Conservation (phyloP, 2,329 filamentous ascomycete species). For the Ophiostoma sp. region DNA sequence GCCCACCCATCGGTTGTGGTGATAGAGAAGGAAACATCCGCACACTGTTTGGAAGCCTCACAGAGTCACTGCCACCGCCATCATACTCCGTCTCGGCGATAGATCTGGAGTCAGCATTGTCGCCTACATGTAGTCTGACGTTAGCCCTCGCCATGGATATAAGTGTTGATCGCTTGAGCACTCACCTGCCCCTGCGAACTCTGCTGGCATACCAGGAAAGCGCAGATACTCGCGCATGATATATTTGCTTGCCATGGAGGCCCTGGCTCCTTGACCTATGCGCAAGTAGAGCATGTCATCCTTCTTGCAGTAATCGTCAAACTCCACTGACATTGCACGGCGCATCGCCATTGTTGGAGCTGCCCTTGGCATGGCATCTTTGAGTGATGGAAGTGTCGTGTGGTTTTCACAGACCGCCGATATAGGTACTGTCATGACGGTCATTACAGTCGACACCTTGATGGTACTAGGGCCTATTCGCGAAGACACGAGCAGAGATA, state of each 20-base stretch:
- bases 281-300: conserved; percentile 17
- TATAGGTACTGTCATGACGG: not conserved
- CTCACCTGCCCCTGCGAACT: not conserved
- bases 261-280: conserved; percentile 13
- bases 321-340: not conserved
- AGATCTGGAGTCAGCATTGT: not conserved
- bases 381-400: conserved; percentile 8
- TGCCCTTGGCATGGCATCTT: not conserved
- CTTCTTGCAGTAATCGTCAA: not conserved
- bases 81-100: conserved; percentile 8
- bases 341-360: not conserved
- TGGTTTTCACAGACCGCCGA: not conserved
- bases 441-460: not conserved
- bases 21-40: conserved; percentile 1
- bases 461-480: not conserved
- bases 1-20: not conserved
- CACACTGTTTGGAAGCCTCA: not conserved
- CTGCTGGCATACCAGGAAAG: not conserved
- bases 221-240: not conserved
- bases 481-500: not conserved
- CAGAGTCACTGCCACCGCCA: not conserved
- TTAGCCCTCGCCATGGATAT: too few relatives aligned
- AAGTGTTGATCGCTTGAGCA: not conserved
- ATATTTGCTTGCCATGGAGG: too few relatives aligned
- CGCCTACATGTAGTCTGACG: not conserved